phyloP scores from a whole-genome alignment of 2,329 filamentous ascomycete genomes.

The Penicillium oxalicum region DNA sequence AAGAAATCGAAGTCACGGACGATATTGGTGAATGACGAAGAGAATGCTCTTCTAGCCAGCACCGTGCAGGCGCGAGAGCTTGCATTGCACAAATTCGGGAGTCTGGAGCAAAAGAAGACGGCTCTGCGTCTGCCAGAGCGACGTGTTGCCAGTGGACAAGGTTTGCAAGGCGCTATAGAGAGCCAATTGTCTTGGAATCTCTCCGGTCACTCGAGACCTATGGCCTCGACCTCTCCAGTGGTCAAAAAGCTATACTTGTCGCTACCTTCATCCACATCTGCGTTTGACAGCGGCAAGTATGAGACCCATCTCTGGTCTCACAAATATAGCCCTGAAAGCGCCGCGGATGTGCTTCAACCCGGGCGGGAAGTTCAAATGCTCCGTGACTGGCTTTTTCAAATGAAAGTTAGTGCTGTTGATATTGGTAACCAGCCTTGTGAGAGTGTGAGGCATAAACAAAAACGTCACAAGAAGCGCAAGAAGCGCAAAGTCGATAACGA shows the following conservation, averaged over 20 bases:
- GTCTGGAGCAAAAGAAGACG: not conserved
- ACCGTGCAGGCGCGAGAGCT: conserved; percentile 10
- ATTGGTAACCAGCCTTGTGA: conserved; percentile 44
- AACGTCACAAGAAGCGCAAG: conserved; percentile 29
- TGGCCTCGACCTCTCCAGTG: conserved; percentile 48
- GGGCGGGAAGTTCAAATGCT: conserved; percentile 65
- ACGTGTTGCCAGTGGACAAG: conserved; percentile 25
- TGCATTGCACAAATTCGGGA: not conserved
- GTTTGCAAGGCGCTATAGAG: conserved; percentile 25
- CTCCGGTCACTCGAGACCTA: not conserved
- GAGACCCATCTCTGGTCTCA: conserved; percentile 70
- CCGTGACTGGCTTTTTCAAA: conserved; percentile 70
- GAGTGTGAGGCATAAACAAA: conserved; percentile 18
- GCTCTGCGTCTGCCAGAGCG: conserved; percentile 27
- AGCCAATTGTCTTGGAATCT: conserved; percentile 25
- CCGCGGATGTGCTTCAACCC: conserved; percentile 68
- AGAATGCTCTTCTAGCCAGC: conserved; percentile 29
- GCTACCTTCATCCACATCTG: conserved; percentile 59
- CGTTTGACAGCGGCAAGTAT: conserved; percentile 73
- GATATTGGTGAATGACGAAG: conserved; percentile 27
- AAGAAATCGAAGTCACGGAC: conserved; percentile 37
- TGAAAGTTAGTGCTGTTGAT: conserved; percentile 72
- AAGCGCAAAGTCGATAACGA: conserved; percentile 65
- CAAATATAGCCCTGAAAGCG: conserved; percentile 71
- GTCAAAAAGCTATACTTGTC: conserved; percentile 54